Conservation (phyloP, 306 rosid species). For the Vigna nakashimae region DNA sequence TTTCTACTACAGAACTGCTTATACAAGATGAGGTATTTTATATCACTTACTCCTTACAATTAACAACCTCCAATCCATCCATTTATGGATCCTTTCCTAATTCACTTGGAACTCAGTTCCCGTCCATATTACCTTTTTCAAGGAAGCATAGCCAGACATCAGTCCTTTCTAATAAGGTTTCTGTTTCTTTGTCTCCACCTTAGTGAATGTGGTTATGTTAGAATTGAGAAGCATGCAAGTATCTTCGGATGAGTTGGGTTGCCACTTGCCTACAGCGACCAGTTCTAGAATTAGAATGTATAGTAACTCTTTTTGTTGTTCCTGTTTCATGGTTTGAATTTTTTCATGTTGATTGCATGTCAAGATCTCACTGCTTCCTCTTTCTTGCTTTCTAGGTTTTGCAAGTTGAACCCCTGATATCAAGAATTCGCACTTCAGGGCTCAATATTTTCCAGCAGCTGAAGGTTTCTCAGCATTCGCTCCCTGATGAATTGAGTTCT, state of each 20-base stretch:
- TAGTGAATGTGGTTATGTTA: constrained; percentile 12
- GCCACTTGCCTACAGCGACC: constrained; percentile 36
- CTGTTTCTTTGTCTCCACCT: constrained; percentile 24
- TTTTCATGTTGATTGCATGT: constrained; percentile 22
- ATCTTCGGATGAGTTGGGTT: constrained; percentile 4
- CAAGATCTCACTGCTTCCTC: constrained; percentile 43
- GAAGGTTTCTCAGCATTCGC: constrained; percentile 59
- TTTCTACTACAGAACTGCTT: too few species aligned
- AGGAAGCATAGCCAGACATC: constrained; percentile 28
- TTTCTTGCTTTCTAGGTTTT: constrained; percentile 67
- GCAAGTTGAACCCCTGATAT: constrained; percentile 71
- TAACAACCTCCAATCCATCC: not conserved
- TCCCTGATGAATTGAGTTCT: constrained; percentile 66
- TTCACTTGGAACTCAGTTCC: not conserved
- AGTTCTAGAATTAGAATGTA: constrained; percentile 34
- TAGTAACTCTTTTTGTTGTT: constrained; percentile 19
- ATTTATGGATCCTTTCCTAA: not conserved
- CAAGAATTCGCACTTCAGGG: constrained; percentile 58
- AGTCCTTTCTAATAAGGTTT: constrained; percentile 5
- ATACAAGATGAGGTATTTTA: not conserved
- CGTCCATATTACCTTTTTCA: constrained; percentile 20
- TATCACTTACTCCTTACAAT: not conserved
- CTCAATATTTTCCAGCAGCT: constrained; percentile 67
- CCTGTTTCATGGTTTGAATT: constrained; percentile 28
- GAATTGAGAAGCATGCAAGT: constrained; percentile 30